Evolutionary conservation across 768 basidiomycete genomes (phyloP).

Genomic region (Boletus fagicola): DNA sequence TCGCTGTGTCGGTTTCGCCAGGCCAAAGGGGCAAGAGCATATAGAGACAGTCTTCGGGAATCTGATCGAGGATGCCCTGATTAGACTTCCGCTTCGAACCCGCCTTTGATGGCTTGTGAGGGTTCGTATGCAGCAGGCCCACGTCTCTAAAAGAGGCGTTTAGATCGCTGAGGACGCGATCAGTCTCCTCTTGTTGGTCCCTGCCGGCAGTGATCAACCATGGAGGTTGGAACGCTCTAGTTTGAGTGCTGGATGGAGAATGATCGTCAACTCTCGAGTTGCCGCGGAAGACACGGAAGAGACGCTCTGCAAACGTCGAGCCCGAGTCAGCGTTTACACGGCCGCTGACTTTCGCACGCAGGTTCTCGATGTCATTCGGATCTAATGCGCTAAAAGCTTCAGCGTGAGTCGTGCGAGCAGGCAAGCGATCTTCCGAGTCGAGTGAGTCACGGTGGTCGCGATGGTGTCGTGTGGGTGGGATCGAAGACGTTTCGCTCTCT

Average conservation of each 20-base stretch:
- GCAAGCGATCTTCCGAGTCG: conserved; percentile 29
- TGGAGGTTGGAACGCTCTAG: conserved; percentile 42
- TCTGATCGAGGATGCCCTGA: conserved; percentile 52
- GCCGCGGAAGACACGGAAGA: conserved; percentile 24
- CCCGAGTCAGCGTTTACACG: conserved; percentile 22
- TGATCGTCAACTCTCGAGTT: conserved; percentile 23
- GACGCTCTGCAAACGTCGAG: conserved; percentile 21
- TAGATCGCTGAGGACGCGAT: conserved; percentile 65
- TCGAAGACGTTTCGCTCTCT: conserved; percentile 12
- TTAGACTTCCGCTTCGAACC: conserved; percentile 18
- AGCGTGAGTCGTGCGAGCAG: conserved; percentile 56
- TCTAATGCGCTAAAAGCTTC: conserved; percentile 63
- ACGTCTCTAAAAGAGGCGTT: conserved; percentile 79
- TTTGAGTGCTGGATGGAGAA: conserved; percentile 24
- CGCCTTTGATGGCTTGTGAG: conserved; percentile 30
- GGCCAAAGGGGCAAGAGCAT: conserved; percentile 89
- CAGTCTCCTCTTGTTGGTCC: conserved; percentile 63
- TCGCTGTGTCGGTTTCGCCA: conserved; percentile 60
- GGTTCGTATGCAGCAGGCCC: conserved; percentile 63
- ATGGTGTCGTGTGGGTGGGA: conserved; percentile 10
- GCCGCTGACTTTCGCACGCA: conserved; percentile 34
- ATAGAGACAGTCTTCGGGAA: conserved; percentile 69
- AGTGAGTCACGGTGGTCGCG: conserved; percentile 27
- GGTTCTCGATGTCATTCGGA: conserved; percentile 49
- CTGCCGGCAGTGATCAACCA: conserved; percentile 70